Evolutionary conservation across 352 stramenopile species (phyloP), one percentile per base, ranked within the genome.

Genomic region (Globisporangium irregulare): DNA sequence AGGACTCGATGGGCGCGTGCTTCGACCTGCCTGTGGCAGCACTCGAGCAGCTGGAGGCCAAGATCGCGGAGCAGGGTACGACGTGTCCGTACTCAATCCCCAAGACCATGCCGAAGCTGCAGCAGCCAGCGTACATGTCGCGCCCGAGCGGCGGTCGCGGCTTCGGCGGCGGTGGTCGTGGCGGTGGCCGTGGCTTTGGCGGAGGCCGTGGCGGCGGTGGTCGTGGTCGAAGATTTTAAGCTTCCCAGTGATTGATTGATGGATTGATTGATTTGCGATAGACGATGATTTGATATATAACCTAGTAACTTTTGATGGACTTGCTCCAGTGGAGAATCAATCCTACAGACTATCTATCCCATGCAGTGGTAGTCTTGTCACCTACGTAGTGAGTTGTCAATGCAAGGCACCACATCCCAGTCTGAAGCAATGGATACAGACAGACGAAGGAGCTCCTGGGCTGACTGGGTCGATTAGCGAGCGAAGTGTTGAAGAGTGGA

Each of bases 11-110:
- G 84, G 88, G 86, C 25, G 93, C 91, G 25, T 94, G 96, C 67
- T 98, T 98, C 67, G 94, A 98, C 64, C 73, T 98, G 36, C 89
- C 90, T 0, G 73, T 86, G 18, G 74, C 81, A 18, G 86, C 74
- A 24, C 70, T 97, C 38, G 72, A 86, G 29, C 25, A 75, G 9
- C 57, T 98, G 2, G 79, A 96, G 51, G 74, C 91, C 41, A 78
- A 90, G 27, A 94, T 97, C 59, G 87, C 95, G 55, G 76, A 84
- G 24, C 74, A 77, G 50, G 78, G 72, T 20, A 73, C 84, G 58
- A 65, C 75, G 46, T 91, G 76, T 55, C 80, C 85, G 62, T 96
- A 96, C 78, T 91, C 84, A 67, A 82, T 96, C 59, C 79, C 84
- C 0, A 94, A 89, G 72, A 74, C 71, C 50, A 64, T 97, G 29